phyloP scores from a whole-genome alignment of 2,329 filamentous ascomycete genomes.

The Epichloe amarillans region DNA sequence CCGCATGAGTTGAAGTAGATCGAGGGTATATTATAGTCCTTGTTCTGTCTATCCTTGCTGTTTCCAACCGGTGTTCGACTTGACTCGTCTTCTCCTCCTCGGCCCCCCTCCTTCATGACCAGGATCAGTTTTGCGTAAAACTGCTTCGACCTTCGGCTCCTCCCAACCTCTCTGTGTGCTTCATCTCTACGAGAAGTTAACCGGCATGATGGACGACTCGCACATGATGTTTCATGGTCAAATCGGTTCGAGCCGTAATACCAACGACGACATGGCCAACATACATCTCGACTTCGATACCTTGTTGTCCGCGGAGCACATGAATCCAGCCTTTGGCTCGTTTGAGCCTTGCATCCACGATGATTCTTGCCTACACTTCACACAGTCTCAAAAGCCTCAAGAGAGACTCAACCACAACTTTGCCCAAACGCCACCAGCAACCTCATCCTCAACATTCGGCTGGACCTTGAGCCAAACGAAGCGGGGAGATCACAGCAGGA shows the following conservation, averaged over 20 bases:
- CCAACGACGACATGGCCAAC: constrained; percentile 18
- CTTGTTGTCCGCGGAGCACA: constrained; percentile 12
- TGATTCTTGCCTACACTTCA: constrained; percentile 18
- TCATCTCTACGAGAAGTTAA: background rate
- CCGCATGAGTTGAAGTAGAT: no score
- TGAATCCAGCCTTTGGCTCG: constrained; percentile 14
- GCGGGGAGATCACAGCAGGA: background rate
- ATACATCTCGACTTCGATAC: constrained; percentile 14
- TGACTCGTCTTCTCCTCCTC: no score
- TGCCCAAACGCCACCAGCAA: constrained; percentile 4
- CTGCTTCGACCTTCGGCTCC: background rate
- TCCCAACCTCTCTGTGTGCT: background rate
- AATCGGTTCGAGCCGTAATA: constrained; percentile 7
- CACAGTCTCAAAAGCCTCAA: constrained; percentile 7
- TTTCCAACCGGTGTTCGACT: no score
- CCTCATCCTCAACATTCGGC: background rate
- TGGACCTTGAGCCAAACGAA: background rate
- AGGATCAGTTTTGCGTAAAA: no score
- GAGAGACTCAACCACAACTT: constrained; percentile 5
- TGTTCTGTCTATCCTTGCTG: no score
- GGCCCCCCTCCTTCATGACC: no score
- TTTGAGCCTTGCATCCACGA: constrained; percentile 18
- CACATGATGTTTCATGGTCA: constrained; percentile 12
- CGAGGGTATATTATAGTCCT: no score
- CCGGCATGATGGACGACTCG: constrained; percentile 11